These are phyloP conservation scores for Rhodotorula babjevae DNA, from an alignment of 768 basidiomycete genomes.

Conservation along the genomic window DNA sequence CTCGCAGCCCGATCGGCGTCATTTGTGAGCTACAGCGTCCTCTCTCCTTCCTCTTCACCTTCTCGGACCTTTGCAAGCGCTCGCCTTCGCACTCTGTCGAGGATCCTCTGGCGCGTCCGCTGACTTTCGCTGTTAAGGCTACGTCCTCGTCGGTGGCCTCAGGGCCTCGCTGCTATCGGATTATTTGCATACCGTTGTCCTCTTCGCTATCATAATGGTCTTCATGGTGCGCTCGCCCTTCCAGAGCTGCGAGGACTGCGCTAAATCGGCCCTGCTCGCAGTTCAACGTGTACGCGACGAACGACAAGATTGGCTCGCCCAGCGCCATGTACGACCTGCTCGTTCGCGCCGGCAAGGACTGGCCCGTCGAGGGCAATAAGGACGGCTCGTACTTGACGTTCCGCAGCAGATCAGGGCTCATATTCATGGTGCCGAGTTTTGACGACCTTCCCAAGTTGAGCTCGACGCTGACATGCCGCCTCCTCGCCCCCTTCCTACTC, in stretches of 20 bases:
- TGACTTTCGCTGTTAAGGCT: constrained; percentile 1
- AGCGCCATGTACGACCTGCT: constrained; percentile 55
- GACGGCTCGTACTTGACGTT: constrained; percentile 80
- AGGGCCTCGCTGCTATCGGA: constrained; percentile 18
- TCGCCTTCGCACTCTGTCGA: too few relatives aligned
- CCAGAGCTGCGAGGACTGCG: not conserved
- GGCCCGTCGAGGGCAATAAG: constrained; percentile 61
- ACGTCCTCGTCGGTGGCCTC: constrained; percentile 37
- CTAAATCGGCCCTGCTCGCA: constrained; percentile 41
- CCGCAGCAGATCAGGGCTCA: constrained; percentile 67
- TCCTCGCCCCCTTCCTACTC: too few relatives aligned
- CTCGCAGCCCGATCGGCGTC: constrained; percentile 1
- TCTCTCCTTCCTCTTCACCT: too few relatives aligned
- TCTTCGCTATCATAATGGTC: constrained; percentile 15
- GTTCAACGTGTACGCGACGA: constrained; percentile 77
- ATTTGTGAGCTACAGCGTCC: not conserved
- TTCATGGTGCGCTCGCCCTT: not conserved
- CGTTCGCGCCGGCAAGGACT: not conserved
- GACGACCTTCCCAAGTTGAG: too few relatives aligned
- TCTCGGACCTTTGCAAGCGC: too few relatives aligned
- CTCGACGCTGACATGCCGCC: too few relatives aligned
- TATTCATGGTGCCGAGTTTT: constrained; percentile 75
- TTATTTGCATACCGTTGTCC: constrained; percentile 7
- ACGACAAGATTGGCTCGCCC: constrained; percentile 71
- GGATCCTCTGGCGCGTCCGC: too few relatives aligned